Evolutionary conservation across 371 early-diverging fungal species (phyloP), one percentile per base, ranked within the genome.

Genomic region (Mortierella sp.): DNA sequence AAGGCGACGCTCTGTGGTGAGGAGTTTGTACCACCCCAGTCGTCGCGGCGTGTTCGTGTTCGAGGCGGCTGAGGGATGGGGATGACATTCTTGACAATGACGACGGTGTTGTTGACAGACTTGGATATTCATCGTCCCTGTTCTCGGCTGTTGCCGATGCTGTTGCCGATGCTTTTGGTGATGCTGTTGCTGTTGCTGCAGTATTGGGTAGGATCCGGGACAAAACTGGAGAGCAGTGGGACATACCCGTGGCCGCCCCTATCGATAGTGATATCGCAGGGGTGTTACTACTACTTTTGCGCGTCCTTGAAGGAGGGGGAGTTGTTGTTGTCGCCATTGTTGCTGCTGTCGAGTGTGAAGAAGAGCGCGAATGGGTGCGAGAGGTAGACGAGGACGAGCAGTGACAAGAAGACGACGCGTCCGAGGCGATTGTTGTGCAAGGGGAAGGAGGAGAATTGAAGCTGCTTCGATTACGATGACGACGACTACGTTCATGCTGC

Each of bases 211-310:
- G 67, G 8, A 40, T 44, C 26, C 68, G 72, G 7, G 73, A 71
- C 29, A 80, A 41, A 8, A 76, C 45, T 9, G 80, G 80, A 10
- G 76, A 80, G 31, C 80, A 80, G 9, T 76, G 76, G 13, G 67
- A 55, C 80, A 80, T 80, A 40, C 71, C 64, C 22, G 79, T 78
- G 4, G 70, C 16, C 24, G 70, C 16, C 24, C 63, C 14, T 39
- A 64, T 37, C 29, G 65, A 29, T 1, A 34, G 26, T 10, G 63
- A 66, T 4, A 6, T 8, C 8, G 24, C 19, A 39, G 45, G 26
- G 64, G 34, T n/a, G 39, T 9, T 41, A 37, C 0, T 64, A 37
- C 55, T 55, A 16, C 26, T 31, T 31, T 16, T 31, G 55, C 55
- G 34, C 55, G 26, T n/a, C n/a, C n/a, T n/a, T n/a, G n/a, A n/a